Conservation (phyloP, 768 basidiomycete genomes). For the Terana coerulea region DNA sequence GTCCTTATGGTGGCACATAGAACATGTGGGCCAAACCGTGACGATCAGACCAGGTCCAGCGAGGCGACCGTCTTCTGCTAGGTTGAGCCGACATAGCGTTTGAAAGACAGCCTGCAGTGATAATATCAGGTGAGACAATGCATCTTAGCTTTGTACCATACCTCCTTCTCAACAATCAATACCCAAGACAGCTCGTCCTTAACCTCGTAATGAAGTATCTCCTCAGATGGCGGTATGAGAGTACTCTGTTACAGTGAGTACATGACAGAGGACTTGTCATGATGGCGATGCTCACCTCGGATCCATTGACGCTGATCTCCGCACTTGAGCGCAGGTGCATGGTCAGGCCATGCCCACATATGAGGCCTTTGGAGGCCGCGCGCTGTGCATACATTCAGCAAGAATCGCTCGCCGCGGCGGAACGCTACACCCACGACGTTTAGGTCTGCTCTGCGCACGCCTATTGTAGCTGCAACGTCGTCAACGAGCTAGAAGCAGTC, state of each 20-base stretch:
- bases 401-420: no score
- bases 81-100: conserved; percentile 59
- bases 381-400: conserved; percentile 44
- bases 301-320: conserved; percentile 44
- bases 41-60: conserved; percentile 71
- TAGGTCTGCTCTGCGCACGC: conserved; percentile 68
- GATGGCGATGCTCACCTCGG: conserved; percentile 43
- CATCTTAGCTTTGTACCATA: conserved; percentile 22
- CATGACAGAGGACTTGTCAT: background rate
- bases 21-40: conserved; percentile 61
- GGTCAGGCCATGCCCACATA: conserved; percentile 62
- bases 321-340: conserved; percentile 60
- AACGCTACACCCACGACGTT: conserved; percentile 56
- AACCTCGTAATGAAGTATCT: conserved; percentile 60
- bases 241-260: conserved; percentile 44
- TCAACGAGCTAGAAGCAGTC: conserved; percentile 67
- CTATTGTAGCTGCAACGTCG: conserved; percentile 82
- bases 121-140: background rate
- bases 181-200: conserved; percentile 66
- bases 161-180: conserved; percentile 93
- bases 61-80: conserved; percentile 46
- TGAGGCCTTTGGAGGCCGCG: conserved; percentile 85
- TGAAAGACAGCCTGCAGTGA: conserved; percentile 87
- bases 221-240: conserved; percentile 74
- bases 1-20: background rate